Evolutionary conservation across 306 rosid genomes (phyloP).

Genomic region (Comarum palustre): DNA sequence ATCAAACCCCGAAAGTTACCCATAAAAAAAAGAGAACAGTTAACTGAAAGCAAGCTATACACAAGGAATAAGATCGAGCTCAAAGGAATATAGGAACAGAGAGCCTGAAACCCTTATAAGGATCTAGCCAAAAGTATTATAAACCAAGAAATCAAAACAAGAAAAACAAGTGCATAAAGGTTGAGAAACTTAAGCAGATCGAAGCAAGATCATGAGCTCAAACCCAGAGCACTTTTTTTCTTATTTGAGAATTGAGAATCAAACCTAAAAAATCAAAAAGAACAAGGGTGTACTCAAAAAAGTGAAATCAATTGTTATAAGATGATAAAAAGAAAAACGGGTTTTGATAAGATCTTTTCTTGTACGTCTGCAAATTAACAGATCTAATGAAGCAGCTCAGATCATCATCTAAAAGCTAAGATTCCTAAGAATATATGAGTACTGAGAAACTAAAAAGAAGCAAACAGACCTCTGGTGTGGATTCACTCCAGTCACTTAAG

Average conservation of each 20-base stretch:
- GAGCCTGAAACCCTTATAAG: neutral
- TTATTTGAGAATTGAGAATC: neutral
- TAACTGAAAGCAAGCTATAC: neutral
- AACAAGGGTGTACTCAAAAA: neutral
- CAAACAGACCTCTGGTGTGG: slow-evolving; percentile 44
- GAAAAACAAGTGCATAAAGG: neutral
- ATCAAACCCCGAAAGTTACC: neutral
- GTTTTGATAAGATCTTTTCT: neutral
- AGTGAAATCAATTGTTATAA: neutral
- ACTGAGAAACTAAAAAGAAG: neutral
- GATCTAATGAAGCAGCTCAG: neutral
- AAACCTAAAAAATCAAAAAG: neutral
- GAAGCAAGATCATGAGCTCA: slow-evolving; percentile 1
- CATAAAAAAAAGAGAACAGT: neutral
- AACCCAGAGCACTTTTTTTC: neutral
- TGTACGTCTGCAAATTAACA: neutral
- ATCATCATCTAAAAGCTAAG: neutral
- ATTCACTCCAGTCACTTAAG: slow-evolving; percentile 49
- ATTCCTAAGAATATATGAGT: too few relatives aligned
- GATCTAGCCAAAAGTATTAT: neutral
- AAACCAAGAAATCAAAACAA: neutral
- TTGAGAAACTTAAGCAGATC: neutral
- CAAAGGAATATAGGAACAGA: neutral
- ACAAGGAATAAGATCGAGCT: neutral
- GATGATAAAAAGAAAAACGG: neutral